These are phyloP conservation scores for Adansonia rubrostipa DNA, from an alignment of 441 rosid species.

Conservation along the genomic window DNA sequence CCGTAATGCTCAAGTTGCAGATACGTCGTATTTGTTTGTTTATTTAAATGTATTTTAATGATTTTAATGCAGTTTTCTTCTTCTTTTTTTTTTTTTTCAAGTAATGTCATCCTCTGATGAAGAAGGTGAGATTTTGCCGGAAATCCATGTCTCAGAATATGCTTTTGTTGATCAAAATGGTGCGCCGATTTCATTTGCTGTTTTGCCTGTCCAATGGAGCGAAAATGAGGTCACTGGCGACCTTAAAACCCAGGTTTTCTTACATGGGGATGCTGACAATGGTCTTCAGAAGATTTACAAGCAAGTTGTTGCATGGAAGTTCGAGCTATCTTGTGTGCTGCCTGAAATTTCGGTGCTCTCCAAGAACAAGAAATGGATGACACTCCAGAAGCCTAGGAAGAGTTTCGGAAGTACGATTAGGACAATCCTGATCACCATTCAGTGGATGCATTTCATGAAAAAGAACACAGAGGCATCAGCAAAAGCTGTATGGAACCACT, in stretches of 20 bases:
- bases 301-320: slow-evolving; percentile 40
- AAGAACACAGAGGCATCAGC: slow-evolving; percentile 32
- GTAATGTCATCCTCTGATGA: slow-evolving; percentile 45
- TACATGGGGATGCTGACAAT: slow-evolving; percentile 33
- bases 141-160: slow-evolving; percentile 34
- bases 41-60: neutral
- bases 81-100: neutral
- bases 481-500: slow-evolving; percentile 35
- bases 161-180: slow-evolving; percentile 35
- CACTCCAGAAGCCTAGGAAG: slow-evolving; percentile 42
- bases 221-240: slow-evolving; percentile 24
- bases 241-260: slow-evolving; percentile 20
- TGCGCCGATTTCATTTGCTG: slow-evolving; percentile 38
- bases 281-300: slow-evolving; percentile 35
- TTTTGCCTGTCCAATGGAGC: slow-evolving; percentile 42
- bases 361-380: slow-evolving; percentile 36
- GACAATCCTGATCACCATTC: slow-evolving; percentile 40
- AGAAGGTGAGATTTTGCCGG: slow-evolving; percentile 41
- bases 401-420: slow-evolving; percentile 32
- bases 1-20: neutral
- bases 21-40: neutral
- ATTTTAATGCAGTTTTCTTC: neutral
- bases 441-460: slow-evolving; percentile 43
- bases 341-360: slow-evolving; percentile 41
- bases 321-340: slow-evolving; percentile 32